Conservation (phyloP, 306 rosid species). For the Vigna trinervia region DNA sequence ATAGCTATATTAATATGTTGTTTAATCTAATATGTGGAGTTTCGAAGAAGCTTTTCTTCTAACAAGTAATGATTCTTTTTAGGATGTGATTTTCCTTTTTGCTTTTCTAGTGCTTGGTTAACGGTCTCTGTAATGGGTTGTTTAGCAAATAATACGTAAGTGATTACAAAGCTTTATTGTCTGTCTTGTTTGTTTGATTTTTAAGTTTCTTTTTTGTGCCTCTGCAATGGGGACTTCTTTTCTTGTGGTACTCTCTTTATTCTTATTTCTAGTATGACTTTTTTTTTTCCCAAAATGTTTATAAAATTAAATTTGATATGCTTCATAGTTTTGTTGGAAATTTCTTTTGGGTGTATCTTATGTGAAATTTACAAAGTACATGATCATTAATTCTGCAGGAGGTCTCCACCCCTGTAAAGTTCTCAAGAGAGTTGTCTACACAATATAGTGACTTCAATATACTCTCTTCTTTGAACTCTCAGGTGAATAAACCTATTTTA, state of each 20-base stretch:
- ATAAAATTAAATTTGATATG: conserved; percentile 20
- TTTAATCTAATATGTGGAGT: not conserved
- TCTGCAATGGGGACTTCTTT: conserved; percentile 14
- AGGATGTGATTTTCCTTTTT: conserved; percentile 9
- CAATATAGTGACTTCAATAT: conserved; percentile 93
- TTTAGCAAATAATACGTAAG: conserved; percentile 29
- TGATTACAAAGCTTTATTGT: conserved; percentile 21
- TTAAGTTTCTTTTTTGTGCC: not conserved
- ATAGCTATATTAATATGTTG: not conserved
- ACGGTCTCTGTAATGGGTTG: conserved; percentile 18
- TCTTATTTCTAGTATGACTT: conserved; percentile 12
- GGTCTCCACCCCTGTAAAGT: conserved; percentile 82
- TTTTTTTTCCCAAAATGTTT: not conserved
- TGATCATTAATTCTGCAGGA: conserved; percentile 67
- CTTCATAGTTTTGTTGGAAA: conserved; percentile 31
- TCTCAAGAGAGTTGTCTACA: conserved; percentile 78
- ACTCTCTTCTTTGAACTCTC: conserved; percentile 96
- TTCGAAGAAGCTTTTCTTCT: not conserved
- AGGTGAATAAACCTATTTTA: conserved; percentile 60
- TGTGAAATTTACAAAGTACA: conserved; percentile 39
- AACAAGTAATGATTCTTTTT: conserved; percentile 6
- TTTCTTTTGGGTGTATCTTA: conserved; percentile 27
- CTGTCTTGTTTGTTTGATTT: conserved; percentile 8
- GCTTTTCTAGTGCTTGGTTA: conserved; percentile 27
- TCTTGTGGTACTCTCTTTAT: conserved; percentile 20